These are phyloP conservation scores for Penicillium sp. DNA, from an alignment of 2,329 filamentous ascomycete species.

Conservation along the genomic window DNA sequence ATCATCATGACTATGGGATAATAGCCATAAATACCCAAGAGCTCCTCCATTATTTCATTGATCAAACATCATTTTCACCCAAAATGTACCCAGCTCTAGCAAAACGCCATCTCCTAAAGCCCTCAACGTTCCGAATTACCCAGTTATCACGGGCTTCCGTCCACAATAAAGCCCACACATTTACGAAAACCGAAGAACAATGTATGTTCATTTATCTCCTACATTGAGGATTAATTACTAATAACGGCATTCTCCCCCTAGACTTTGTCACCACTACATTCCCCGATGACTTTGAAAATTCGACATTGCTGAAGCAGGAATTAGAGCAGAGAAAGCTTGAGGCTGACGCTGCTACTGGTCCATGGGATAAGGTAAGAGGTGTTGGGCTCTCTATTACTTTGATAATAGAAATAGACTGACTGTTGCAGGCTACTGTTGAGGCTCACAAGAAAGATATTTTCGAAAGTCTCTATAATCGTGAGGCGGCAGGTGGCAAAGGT, in stretches of 20 bases:
- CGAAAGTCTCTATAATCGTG: conserved; percentile 11
- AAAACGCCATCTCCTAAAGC: conserved; percentile 8
- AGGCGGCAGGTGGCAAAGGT: neutral
- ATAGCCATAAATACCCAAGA: neutral
- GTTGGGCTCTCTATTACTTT: neutral
- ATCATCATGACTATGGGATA: conserved; percentile 3
- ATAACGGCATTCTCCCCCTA: neutral
- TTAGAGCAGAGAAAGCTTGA: conserved; percentile 2
- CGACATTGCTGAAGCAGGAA: conserved; percentile 5
- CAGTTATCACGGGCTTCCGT: conserved; percentile 9
- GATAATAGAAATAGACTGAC: neutral
- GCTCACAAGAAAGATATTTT: conserved; percentile 14
- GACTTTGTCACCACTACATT: conserved; percentile 13
- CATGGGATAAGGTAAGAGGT: neutral
- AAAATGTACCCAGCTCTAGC: conserved; percentile 13
- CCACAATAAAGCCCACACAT: conserved; percentile 5
- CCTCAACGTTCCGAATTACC: conserved; percentile 5
- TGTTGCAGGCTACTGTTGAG: conserved; percentile 11
- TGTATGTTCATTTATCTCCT: neutral
- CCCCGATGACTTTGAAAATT: conserved; percentile 15
- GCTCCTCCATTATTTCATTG: neutral
- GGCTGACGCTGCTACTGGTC: neutral
- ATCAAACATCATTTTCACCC: neutral
- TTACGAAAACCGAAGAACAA: conserved; percentile 7
- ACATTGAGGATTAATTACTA: neutral